phyloP scores from a whole-genome alignment of 306 rosid genomes.

The Glycine latifolia region DNA sequence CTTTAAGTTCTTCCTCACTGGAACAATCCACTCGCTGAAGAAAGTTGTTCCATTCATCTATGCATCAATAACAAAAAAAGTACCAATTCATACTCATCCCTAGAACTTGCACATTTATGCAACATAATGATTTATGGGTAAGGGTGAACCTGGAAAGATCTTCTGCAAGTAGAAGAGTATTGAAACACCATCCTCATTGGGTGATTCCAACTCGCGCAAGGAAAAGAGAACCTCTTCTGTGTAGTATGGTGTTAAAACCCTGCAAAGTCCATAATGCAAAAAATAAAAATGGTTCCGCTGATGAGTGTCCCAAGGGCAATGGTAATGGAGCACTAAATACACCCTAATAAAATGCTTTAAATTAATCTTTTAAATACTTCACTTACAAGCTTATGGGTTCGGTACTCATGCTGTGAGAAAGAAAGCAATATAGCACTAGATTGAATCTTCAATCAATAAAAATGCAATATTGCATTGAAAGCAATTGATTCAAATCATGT shows the following conservation, averaged over 20 bases:
- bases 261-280: constrained; percentile 42
- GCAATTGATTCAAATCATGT: constrained; percentile 28
- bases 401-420: neutral
- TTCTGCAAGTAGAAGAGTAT: constrained; percentile 93
- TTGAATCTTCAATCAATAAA: neutral
- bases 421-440: neutral
- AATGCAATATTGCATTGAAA: constrained; percentile 24
- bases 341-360: neutral
- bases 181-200: constrained; percentile 95
- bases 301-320: neutral
- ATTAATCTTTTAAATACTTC: neutral
- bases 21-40: constrained; percentile 69
- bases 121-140: constrained; percentile 25
- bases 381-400: neutral
- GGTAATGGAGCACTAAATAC: neutral
- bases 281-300: neutral
- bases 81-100: constrained; percentile 2
- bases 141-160: constrained; percentile 82
- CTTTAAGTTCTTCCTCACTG: constrained; percentile 81
- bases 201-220: constrained; percentile 68
- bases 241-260: constrained; percentile 96
- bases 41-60: constrained; percentile 97
- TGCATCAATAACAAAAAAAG: constrained; percentile 27
- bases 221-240: constrained; percentile 97
- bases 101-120: constrained; percentile 20